Conservation (phyloP, 2,329 filamentous ascomycete genomes). For the Botrytis sinoallii region DNA sequence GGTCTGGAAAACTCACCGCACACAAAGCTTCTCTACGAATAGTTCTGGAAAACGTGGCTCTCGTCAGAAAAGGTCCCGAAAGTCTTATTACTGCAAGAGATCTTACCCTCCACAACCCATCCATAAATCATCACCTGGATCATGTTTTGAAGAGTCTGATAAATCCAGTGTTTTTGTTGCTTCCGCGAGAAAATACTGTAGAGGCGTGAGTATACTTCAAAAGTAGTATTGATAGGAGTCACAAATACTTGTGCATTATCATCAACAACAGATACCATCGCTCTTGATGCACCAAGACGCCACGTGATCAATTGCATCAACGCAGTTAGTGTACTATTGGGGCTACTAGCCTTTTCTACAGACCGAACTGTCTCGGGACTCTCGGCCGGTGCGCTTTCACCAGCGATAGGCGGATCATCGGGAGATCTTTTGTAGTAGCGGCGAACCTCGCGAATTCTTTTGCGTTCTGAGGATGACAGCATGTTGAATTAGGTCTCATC, state of each 20-base stretch:
- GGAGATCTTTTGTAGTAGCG: slow-evolving; percentile 17
- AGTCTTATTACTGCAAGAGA: background rate
- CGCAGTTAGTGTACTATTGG: slow-evolving; percentile 43
- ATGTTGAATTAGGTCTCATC: background rate
- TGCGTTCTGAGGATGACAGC: slow-evolving; percentile 13
- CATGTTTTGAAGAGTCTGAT: slow-evolving; percentile 19
- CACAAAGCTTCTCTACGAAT: slow-evolving; percentile 19
- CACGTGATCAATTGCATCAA: slow-evolving; percentile 48
- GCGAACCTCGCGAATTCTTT: slow-evolving; percentile 18
- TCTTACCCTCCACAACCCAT: slow-evolving; percentile 22
- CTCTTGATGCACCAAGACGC: slow-evolving; percentile 44
- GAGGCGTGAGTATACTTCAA: slow-evolving; percentile 1
- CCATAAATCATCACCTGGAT: slow-evolving; percentile 20
- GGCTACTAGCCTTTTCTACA: slow-evolving; percentile 21
- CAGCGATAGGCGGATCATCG: slow-evolving; percentile 6
- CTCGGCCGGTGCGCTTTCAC: background rate
- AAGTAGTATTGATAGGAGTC: background rate
- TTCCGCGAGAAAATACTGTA: slow-evolving; percentile 48
- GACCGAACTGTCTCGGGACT: slow-evolving; percentile 6
- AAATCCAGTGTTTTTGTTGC: slow-evolving; percentile 43
- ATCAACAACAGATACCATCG: slow-evolving; percentile 46
- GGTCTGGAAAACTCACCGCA: slow-evolving; percentile 9
- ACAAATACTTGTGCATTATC: slow-evolving; percentile 23
- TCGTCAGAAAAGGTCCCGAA: background rate
- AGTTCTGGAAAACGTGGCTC: slow-evolving; percentile 6